Evolutionary conservation across 2,329 filamentous ascomycete genomes (phyloP), one percentile per base, ranked within the genome.

Genomic region (Colletotrichum limetticola): DNA sequence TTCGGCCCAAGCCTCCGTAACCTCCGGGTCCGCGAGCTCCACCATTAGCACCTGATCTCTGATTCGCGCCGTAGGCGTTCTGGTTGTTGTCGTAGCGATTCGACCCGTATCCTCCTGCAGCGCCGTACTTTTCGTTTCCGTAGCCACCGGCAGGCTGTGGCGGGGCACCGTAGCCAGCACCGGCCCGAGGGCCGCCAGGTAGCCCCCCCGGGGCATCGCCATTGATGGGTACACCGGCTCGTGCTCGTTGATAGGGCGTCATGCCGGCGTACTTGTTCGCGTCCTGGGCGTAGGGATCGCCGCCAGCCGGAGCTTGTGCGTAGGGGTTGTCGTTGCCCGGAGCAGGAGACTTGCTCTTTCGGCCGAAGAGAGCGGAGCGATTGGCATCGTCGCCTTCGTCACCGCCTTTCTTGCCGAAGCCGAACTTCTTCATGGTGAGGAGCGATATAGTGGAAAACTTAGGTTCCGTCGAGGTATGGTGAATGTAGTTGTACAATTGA

Each of bases 1-100:
- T 80, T 61, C 84, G 83, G 58, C 89, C 89, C 69, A 92, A 82
- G 7, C 90, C 90, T 46, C 91, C 91, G 75, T 92, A 92, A 32
- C 90, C 90, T 59, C 89, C 88, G 12, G 87, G 85, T 14, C 88
- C 87, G 76, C 84, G 81, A 26, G 66, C 49, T 71, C 82, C 78
- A 52, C 79, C 79, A 35, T 80, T 75, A 11, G 82, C 74, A 19
- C 79, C 78, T 37, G 76, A 74, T 75, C 78, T 74, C 56, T 75
- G 76, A 68, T 80, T 78, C 5, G 79, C 78, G 24, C 68, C 77
- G 14, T 78, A 77, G 24, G 78, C 78, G 49, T 76, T 73, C 26
- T 79, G 77, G 37, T 81, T 78, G 74, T 78, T 83, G 53, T 87
- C 86, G 78, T 91, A 91, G 80, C 85, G 83, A 76, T 88, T 90